Evolutionary conservation across 176 grass and related monocot genomes (phyloP).

Genomic region (Pontederia crassipes): DNA sequence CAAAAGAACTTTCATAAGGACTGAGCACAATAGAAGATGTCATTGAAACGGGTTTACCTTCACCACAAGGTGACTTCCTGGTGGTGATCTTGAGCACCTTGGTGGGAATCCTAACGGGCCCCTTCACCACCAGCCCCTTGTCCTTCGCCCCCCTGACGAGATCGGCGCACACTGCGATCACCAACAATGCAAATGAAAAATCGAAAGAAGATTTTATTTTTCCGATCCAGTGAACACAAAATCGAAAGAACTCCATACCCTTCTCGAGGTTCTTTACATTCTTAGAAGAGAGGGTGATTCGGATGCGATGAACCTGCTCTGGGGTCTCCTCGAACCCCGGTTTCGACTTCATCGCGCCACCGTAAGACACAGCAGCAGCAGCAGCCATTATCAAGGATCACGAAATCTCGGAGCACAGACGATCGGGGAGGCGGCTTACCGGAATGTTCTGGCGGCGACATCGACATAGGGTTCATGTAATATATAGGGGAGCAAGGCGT

Average conservation of each 20-base stretch:
- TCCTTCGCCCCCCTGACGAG: slow-evolving; percentile 48
- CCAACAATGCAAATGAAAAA: too few species aligned
- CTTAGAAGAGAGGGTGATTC: slow-evolving; percentile 44
- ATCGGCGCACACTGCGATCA: slow-evolving; percentile 29
- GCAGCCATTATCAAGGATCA: too few species aligned
- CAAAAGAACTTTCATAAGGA: too few species aligned
- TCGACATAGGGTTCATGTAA: too few species aligned
- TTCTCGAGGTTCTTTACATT: slow-evolving; percentile 43
- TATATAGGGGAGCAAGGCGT: too few species aligned
- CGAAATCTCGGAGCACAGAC: too few species aligned
- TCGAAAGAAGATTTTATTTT: background rate
- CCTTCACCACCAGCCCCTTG: slow-evolving; percentile 35
- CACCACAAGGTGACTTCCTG: slow-evolving; percentile 36
- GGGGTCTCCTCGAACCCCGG: slow-evolving; percentile 29
- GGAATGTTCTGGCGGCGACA: too few species aligned
- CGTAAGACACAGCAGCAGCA: too few species aligned
- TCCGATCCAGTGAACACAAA: background rate
- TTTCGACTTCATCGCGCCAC: slow-evolving; percentile 27
- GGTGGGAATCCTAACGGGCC: slow-evolving; percentile 34
- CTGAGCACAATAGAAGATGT: too few species aligned
- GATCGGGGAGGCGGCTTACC: too few species aligned
- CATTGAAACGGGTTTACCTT: slow-evolving; percentile 15
- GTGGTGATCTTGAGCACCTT: slow-evolving; percentile 54
- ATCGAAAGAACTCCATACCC: background rate
- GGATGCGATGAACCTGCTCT: slow-evolving; percentile 37